phyloP scores from a whole-genome alignment of 1,139 yeast species.

The Saccharomycopsis hybrid region DNA sequence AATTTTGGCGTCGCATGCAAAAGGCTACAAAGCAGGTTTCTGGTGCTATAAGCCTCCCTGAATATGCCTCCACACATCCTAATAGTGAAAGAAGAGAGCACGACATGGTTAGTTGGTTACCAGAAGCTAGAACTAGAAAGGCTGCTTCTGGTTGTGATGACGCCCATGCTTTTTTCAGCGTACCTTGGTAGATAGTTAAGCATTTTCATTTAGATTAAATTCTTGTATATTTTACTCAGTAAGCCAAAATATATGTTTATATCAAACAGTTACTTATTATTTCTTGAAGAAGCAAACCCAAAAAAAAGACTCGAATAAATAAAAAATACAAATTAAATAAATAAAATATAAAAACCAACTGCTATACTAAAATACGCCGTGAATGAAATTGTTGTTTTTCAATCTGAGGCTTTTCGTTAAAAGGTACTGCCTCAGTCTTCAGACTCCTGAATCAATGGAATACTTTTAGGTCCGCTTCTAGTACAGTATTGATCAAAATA shows the following conservation, averaged over 20 bases:
- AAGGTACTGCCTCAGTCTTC: no score
- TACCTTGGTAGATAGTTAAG: not conserved
- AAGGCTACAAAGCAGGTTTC: constrained; percentile 27
- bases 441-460: no score
- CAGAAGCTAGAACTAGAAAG: constrained; percentile 43
- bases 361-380: no score
- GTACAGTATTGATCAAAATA: constrained; percentile 7
- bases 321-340: no score
- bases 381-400: no score
- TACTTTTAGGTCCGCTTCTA: no score
- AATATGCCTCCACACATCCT: constrained; percentile 87
- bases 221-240: not conserved
- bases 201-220: not conserved
- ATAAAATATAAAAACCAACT: no score
- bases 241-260: not conserved
- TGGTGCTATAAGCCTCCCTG: constrained; percentile 32
- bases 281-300: no score
- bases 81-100: constrained; percentile 65
- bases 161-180: constrained; percentile 9
- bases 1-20: constrained; percentile 66
- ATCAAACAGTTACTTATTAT: no score
- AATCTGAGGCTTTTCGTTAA: no score
- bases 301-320: no score
- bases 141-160: constrained; percentile 17
- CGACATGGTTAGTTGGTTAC: constrained; percentile 68